Conservation (phyloP, 1,139 yeast genomes). For the Suhomyces atakaporum region DNA sequence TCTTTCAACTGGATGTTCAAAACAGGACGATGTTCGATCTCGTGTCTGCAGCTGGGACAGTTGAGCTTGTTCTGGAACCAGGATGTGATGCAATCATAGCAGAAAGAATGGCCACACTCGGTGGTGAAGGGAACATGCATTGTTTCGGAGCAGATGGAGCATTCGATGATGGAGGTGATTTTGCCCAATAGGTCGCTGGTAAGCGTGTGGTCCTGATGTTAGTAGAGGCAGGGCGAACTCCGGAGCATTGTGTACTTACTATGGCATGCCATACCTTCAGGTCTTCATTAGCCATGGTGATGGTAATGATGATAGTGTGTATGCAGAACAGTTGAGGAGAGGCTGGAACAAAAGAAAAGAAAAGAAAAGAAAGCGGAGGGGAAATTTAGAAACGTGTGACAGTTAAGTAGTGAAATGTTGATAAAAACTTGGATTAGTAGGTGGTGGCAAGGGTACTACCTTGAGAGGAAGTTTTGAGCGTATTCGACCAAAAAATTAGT, state of each 20-base stretch:
- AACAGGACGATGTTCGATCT: constrained; percentile 44
- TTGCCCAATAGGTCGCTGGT: constrained; percentile 24
- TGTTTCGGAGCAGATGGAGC: constrained; percentile 46
- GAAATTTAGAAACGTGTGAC: no score
- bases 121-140: constrained; percentile 48
- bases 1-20: constrained; percentile 47
- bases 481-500: no score
- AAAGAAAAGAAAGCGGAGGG: no score
- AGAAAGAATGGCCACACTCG: constrained; percentile 48
- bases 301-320: neutral
- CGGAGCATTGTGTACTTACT: constrained; percentile 20
- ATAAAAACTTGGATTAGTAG: no score
- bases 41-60: constrained; percentile 59
- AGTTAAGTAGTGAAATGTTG: no score
- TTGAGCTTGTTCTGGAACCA: constrained; percentile 53
- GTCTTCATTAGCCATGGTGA: constrained; percentile 8
- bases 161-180: constrained; percentile 34
- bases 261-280: constrained; percentile 17
- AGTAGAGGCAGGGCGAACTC: constrained; percentile 13
- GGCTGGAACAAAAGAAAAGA: no score
- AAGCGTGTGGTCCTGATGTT: constrained; percentile 22
- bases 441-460: no score
- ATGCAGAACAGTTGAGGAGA: neutral
- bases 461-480: no score
- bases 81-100: constrained; percentile 49